A percentile compares a stretch with the other conserved stretches of the same genome.
phyloP scores from a whole-genome alignment of 495 filamentous ascomycete genomes.

The Xylaria nigripes region DNA sequence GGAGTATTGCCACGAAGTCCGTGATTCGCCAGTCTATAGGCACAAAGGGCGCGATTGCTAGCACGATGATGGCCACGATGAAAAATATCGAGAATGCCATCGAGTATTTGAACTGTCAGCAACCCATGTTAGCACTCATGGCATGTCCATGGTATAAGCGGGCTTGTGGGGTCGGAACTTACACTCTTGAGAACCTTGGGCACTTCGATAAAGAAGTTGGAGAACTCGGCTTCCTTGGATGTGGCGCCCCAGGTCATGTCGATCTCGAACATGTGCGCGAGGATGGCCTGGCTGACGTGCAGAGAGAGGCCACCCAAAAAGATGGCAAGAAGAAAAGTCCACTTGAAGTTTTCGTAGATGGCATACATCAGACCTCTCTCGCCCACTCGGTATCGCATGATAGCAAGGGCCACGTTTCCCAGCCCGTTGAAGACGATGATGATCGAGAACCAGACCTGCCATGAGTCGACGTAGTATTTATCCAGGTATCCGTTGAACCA shows the following conservation, averaged over 20 bases:
- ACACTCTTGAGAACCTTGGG: conserved; percentile 62
- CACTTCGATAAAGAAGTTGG: conserved; percentile 73
- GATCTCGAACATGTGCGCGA: conserved; percentile 65
- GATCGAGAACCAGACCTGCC: conserved; percentile 70
- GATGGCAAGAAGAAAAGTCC: conserved; percentile 59
- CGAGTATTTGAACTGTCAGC: conserved; percentile 60
- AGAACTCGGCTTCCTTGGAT: conserved; percentile 62
- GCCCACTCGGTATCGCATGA: conserved; percentile 61
- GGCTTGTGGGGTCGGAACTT: conserved; percentile 2
- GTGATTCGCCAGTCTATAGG: conserved; percentile 61
- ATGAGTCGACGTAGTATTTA: conserved; percentile 68
- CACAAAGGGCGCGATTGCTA: conserved; percentile 56
- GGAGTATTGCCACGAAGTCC: conserved; percentile 74
- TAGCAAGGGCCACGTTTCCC: conserved; percentile 54
- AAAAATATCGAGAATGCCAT: conserved; percentile 56
- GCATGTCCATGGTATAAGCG: background rate
- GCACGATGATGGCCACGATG: conserved; percentile 57
- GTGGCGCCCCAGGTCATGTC: conserved; percentile 67
- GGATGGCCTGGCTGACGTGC: conserved; percentile 58
- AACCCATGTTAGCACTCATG: background rate
- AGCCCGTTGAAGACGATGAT: conserved; percentile 65
- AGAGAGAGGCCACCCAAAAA: conserved; percentile 64
- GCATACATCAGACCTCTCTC: conserved; percentile 46
- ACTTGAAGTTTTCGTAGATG: conserved; percentile 64
- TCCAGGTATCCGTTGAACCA: conserved; percentile 67